Evolutionary conservation across 805 yeast species (phyloP), one percentile per base, ranked within the genome.

Genomic region (Saccharomycopsis schoenii): DNA sequence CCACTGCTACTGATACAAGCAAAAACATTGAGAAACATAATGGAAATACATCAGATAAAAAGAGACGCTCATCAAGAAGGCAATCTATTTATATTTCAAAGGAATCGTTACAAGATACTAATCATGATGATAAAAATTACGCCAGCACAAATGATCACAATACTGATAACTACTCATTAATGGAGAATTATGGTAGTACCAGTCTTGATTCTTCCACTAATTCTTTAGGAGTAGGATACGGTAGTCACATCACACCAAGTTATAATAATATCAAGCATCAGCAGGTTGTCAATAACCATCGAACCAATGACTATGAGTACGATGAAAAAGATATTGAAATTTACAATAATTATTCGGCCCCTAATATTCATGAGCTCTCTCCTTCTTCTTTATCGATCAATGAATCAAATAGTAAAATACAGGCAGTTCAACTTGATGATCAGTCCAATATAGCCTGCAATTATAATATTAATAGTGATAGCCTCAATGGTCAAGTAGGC

Each of bases 51-150:
- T 60, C 52, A 14, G 43, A 50, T 15, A 54, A 36, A 19, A 56
- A 51, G 50, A 21, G 61, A 34, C 47, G 39, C 36, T 41, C 67
- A 50, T n/a, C 63, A 55, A 41, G 59, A 59, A 29, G 61, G 52
- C 24, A 64, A 57, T 21, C 64, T 21, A 62, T 61, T 19, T 72
- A 71, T 55, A 66, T 71, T 39, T 68, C 69, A 25, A 68, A 68
- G 58, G 67, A 69, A 10, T 47, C 52, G 1, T 47, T 47, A 21
- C 52, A 47, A 14, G 21, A 21, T 21, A 47, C 12, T 12, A 47
- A 47, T 47, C 6, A 21, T 47, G 12, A 21, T 47, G n/a, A 21
- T 24, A 24, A 24, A 21, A 24, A 47, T 12, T 12, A 6, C n/a
- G 11, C 21, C n/a, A 4, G 21, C 5, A 47, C 34, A 21, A 21